phyloP scores from a whole-genome alignment of 345 rosid genomes.

The Sisymbrium altissimum region DNA sequence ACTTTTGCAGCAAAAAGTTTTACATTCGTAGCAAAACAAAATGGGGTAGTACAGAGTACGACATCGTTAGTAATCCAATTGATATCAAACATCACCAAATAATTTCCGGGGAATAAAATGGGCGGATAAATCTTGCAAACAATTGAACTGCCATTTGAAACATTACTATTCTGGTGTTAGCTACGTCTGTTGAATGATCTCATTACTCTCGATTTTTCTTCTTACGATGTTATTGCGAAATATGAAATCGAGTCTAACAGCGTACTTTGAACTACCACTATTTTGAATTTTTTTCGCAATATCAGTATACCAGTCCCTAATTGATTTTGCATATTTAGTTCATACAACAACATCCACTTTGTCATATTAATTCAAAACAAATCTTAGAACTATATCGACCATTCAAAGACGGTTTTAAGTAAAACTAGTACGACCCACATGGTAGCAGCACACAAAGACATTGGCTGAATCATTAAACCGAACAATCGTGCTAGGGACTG shows the following conservation, averaged over 20 bases:
- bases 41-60: not conserved
- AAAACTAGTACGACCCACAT: not conserved
- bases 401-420: not conserved
- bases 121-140: not conserved
- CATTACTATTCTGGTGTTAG: not conserved
- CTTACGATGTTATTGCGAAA: too few relatives aligned
- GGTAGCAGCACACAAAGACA: not conserved
- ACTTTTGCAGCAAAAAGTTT: too few relatives aligned
- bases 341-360: too few relatives aligned
- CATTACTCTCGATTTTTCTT: not conserved
- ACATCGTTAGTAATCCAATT: not conserved
- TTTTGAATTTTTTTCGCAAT: too few relatives aligned
- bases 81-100: too few relatives aligned
- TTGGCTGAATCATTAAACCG: too few relatives aligned
- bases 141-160: not conserved
- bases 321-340: too few relatives aligned
- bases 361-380: not conserved
- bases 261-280: not conserved
- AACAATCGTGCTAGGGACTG: not conserved
- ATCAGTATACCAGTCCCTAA: too few relatives aligned
- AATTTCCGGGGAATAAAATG: too few relatives aligned
- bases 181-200: not conserved
- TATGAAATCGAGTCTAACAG: too few relatives aligned
- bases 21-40: too few relatives aligned
- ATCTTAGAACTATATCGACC: not conserved